phyloP scores from a whole-genome alignment of 1,139 yeast genomes.

The Blastobotrys indianensis region DNA sequence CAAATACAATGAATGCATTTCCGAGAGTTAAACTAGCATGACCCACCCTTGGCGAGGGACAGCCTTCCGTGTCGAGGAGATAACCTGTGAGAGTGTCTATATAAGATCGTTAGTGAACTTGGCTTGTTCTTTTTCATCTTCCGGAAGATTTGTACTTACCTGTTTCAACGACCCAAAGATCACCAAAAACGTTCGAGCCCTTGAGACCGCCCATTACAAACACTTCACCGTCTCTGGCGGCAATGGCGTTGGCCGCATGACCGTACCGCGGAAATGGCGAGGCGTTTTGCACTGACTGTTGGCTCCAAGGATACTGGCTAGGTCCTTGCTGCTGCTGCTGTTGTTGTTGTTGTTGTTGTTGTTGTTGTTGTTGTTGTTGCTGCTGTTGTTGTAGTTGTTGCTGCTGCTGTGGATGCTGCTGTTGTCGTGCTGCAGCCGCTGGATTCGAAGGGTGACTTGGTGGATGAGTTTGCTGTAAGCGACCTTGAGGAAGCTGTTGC shows the following conservation, averaged over 20 bases:
- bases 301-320: slow-evolving; percentile 60
- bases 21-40: slow-evolving; percentile 92
- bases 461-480: not conserved
- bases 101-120: slow-evolving; percentile 10
- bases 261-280: slow-evolving; percentile 94
- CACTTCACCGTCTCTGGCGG: slow-evolving; percentile 71
- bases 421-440: slow-evolving; percentile 1
- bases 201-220: slow-evolving; percentile 93
- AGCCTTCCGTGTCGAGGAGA: slow-evolving; percentile 60
- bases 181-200: slow-evolving; percentile 90
- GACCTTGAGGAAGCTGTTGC: not conserved
- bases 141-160: slow-evolving; percentile 18
- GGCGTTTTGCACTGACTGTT: slow-evolving; percentile 55
- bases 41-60: slow-evolving; percentile 95
- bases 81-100: slow-evolving; percentile 45
- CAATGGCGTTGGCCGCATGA: slow-evolving; percentile 74
- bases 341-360: slow-evolving; percentile 4
- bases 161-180: slow-evolving; percentile 66
- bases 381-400: slow-evolving; percentile 4
- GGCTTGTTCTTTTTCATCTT: not conserved
- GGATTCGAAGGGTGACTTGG: slow-evolving; percentile 1
- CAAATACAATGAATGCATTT: slow-evolving; percentile 90
- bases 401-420: slow-evolving; percentile 5
- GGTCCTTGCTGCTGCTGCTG: slow-evolving; percentile 4
- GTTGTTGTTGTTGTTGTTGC: slow-evolving; percentile 1